Conservation (phyloP, 352 stramenopile genomes). For the Phytophthora rubi region DNA sequence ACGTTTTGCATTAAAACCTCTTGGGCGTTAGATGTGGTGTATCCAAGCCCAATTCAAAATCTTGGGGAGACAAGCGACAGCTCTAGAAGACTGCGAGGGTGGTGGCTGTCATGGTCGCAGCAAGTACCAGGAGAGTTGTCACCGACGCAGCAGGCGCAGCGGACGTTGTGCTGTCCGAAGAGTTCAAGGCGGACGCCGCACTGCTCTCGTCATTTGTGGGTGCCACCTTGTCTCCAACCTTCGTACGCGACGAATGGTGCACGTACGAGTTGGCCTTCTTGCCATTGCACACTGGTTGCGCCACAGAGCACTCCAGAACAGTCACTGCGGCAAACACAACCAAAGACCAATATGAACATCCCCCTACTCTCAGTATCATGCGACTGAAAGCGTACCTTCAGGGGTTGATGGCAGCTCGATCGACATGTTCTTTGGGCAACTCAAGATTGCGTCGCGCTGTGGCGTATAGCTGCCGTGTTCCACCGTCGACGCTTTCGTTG, state of each 20-base stretch:
- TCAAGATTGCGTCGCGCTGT: constrained; percentile 42
- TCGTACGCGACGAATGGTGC: constrained; percentile 32
- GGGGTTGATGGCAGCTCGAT: constrained; percentile 32
- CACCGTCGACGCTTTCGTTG: constrained; percentile 52
- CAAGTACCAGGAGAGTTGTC: background rate
- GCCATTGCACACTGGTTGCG: constrained; percentile 60
- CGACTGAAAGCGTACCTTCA: constrained; percentile 19
- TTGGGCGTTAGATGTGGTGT: background rate
- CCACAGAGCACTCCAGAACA: constrained; percentile 48
- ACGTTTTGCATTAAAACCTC: background rate
- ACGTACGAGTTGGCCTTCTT: constrained; percentile 61
- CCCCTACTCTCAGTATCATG: background rate
- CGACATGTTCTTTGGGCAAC: constrained; percentile 47
- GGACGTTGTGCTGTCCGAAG: constrained; percentile 16
- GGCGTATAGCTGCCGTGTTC: constrained; percentile 48
- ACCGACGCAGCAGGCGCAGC: background rate
- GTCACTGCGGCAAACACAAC: constrained; percentile 29
- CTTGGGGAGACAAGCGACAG: background rate
- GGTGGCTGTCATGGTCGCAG: background rate
- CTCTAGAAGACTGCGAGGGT: constrained; percentile 11
- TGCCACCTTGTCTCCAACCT: constrained; percentile 35
- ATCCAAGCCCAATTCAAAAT: background rate
- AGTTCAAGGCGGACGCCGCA: constrained; percentile 11
- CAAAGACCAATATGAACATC: too few species aligned
- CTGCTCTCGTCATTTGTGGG: constrained; percentile 35